A percentile compares a stretch with the other conserved stretches of the same genome.
phyloP scores from a whole-genome alignment of 805 yeast genomes.

The Nakazawaea peltata region DNA sequence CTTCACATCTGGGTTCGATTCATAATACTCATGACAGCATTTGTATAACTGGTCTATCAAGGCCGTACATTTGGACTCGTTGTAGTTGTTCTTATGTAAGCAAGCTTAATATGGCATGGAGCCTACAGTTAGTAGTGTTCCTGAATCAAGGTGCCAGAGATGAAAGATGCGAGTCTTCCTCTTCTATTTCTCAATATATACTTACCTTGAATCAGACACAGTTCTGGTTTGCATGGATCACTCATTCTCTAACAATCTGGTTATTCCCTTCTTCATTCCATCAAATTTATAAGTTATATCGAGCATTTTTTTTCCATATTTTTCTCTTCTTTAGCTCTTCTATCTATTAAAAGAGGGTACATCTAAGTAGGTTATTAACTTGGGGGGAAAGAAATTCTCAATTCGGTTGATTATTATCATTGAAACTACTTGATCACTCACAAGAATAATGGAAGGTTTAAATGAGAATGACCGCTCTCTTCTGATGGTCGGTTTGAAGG shows the following conservation, averaged over 20 bases:
- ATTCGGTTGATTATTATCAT: no score
- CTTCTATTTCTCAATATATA: no score
- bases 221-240: slow-evolving; percentile 65
- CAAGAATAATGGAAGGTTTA: no score
- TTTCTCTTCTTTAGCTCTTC: neutral
- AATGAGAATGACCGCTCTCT: no score
- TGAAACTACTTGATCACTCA: no score
- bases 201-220: slow-evolving; percentile 73
- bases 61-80: slow-evolving; percentile 68
- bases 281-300: neutral
- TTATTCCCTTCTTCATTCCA: neutral
- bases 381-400: no score
- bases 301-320: neutral
- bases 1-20: slow-evolving; percentile 47
- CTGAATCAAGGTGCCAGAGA: no score
- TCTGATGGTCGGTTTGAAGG: slow-evolving; percentile 2
- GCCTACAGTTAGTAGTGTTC: neutral
- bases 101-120: slow-evolving; percentile 46
- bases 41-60: slow-evolving; percentile 62
- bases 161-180: no score
- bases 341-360: no score
- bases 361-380: no score
- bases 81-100: slow-evolving; percentile 47
- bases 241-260: slow-evolving; percentile 1
- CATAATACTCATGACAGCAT: slow-evolving; percentile 67